A percentile compares a stretch with the other conserved stretches of the same genome.
These are phyloP conservation scores for Kwoniella bestiolae DNA, from an alignment of 768 basidiomycete species.

Conservation along the genomic window DNA sequence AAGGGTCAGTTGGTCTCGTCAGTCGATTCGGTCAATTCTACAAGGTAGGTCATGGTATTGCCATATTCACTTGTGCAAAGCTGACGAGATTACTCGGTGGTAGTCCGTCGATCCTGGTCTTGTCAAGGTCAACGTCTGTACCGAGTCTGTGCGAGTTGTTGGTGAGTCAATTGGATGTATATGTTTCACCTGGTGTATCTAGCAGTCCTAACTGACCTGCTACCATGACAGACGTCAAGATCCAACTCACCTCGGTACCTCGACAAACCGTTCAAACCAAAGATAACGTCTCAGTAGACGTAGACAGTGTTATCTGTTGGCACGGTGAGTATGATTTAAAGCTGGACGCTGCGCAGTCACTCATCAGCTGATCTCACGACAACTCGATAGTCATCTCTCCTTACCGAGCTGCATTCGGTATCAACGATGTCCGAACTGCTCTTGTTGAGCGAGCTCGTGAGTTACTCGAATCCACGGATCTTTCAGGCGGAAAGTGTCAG, in stretches of 20 bases:
- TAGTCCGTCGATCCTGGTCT: slow-evolving; percentile 86
- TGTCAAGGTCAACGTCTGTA: slow-evolving; percentile 90
- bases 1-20: slow-evolving; percentile 64
- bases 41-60: slow-evolving; percentile 59
- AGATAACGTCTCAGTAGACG: slow-evolving; percentile 94
- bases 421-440: slow-evolving; percentile 74
- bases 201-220: neutral
- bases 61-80: neutral
- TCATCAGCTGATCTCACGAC: slow-evolving; percentile 13
- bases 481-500: neutral
- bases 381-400: slow-evolving; percentile 60
- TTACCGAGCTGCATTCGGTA: slow-evolving; percentile 92
- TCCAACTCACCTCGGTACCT: slow-evolving; percentile 72
- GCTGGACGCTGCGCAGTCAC: neutral
- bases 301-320: slow-evolving; percentile 65
- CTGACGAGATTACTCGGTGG: neutral
- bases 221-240: slow-evolving; percentile 72
- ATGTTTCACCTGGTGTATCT: neutral
- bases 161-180: slow-evolving; percentile 59
- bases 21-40: slow-evolving; percentile 95
- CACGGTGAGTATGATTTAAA: slow-evolving; percentile 39
- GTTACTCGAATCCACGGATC: slow-evolving; percentile 18
- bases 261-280: slow-evolving; percentile 77
- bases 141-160: slow-evolving; percentile 80
- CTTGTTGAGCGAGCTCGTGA: slow-evolving; percentile 57